Base-by-base conservation (phyloP, 192 early-diverging fungal genomes). In the Gryganskiella cystojenkinii region DNA sequence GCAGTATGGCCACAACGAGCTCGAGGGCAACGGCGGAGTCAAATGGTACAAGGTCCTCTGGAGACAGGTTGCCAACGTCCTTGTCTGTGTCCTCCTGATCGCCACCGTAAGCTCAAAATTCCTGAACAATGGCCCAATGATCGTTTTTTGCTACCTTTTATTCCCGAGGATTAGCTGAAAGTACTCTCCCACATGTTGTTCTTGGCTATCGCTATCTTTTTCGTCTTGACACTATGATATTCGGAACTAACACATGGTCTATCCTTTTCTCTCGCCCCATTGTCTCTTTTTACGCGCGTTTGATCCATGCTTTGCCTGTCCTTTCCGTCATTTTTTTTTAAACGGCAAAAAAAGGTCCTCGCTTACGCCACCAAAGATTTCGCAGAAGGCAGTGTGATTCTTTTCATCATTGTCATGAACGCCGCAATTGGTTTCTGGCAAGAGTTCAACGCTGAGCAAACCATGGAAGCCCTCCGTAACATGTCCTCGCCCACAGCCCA, bases 401-500 rank as follows among this genome's bases (percentile, higher is more conserved):
- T 87, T 30, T 85, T 92, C 49, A 93, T 97, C 35, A 92, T 94
- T 33, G 74, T 90, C 40, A 65, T 95, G 60, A 97, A 97, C 73
- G 88, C 94, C 19, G 58, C 86, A 33, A 93, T 98, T 63, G 96
- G 96, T 2, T 96, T 97, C 67, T 71, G 86, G 13, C 96, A 98
- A 84, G 96, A 98, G 71, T 97, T 89, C 80, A 89, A 90, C 59
- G 95, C 96, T 9, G 95, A 92, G 71, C 91, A 95, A 60, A 95
- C 96, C 31, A 88, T 98, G 90, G 95, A 98, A 70, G 93, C 96
- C 46, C 83, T 98, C 49, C 85, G 94, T 53, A 90, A 92, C 31
- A 85, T 98, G 82, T 87, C 90, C 15, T 95, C 96, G 15, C 95
- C 96, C 4, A 91, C 92, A 56, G 90, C 91, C 33, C 89, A 86